phyloP scores from a whole-genome alignment of 352 stramenopile species.

The Peronospora belbahrii region DNA sequence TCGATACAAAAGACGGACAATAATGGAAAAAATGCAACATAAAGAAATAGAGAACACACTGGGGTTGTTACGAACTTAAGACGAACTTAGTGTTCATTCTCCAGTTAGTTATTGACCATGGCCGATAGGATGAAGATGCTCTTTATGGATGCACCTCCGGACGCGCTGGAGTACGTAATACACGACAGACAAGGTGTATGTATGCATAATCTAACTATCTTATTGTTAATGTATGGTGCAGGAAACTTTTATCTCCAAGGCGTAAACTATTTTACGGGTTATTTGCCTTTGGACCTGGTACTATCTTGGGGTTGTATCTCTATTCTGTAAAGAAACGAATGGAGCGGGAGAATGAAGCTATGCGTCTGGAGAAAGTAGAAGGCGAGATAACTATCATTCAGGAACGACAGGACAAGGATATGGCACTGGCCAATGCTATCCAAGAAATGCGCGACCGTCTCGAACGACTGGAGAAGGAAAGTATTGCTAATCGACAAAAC shows the following conservation, averaged over 20 bases:
- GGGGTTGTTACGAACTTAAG: slow-evolving; percentile 1
- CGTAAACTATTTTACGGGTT: slow-evolving; percentile 61
- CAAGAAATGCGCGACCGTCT: slow-evolving; percentile 58
- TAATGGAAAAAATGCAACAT: slow-evolving; percentile 9
- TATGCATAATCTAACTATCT: not conserved
- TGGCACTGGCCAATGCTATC: slow-evolving; percentile 40
- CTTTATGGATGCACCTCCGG: slow-evolving; percentile 57
- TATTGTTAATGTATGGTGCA: slow-evolving; percentile 6
- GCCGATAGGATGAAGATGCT: slow-evolving; percentile 56
- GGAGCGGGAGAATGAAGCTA: slow-evolving; percentile 51
- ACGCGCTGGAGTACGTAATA: slow-evolving; percentile 53
- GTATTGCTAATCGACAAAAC: slow-evolving; percentile 23
- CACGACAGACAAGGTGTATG: not conserved
- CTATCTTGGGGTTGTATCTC: slow-evolving; percentile 54
- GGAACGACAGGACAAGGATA: slow-evolving; percentile 43
- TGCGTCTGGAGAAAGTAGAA: slow-evolving; percentile 37
- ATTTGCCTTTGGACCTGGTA: slow-evolving; percentile 64
- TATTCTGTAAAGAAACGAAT: slow-evolving; percentile 65
- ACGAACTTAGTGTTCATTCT: slow-evolving; percentile 8
- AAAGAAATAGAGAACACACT: slow-evolving; percentile 24
- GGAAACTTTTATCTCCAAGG: slow-evolving; percentile 51
- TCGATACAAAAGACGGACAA: no score
- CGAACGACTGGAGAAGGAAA: slow-evolving; percentile 41
- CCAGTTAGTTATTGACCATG: slow-evolving; percentile 8
- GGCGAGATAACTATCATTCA: slow-evolving; percentile 36